Evolutionary conservation across 805 yeast species (phyloP).

Genomic region (Wickerhamomyces tratensis): DNA sequence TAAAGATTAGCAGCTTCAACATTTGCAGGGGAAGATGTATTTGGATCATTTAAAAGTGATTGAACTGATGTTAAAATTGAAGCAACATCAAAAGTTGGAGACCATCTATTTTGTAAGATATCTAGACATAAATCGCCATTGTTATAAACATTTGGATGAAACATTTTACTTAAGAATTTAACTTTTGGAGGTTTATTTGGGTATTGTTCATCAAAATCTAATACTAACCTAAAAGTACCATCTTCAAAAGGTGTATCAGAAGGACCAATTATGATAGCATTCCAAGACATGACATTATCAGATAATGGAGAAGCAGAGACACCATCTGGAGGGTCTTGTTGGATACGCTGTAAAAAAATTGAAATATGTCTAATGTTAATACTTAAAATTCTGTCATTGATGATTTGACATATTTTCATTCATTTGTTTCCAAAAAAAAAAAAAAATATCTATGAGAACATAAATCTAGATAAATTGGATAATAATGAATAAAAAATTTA

Average conservation of each 20-base stretch:
- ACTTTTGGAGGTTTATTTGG: slow-evolving; percentile 97
- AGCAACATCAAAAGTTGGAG: slow-evolving; percentile 96
- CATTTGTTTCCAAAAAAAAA: no score
- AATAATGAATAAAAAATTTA: no score
- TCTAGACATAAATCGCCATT: slow-evolving; percentile 93
- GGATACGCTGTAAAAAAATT: slow-evolving; percentile 78
- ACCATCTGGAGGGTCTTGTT: slow-evolving; percentile 97
- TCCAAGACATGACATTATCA: slow-evolving; percentile 97
- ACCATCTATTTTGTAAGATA: slow-evolving; percentile 95
- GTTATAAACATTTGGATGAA: slow-evolving; percentile 96
- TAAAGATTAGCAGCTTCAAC: slow-evolving; percentile 95
- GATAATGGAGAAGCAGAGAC: slow-evolving; percentile 96
- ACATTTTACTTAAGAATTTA: slow-evolving; percentile 87
- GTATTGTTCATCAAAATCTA: slow-evolving; percentile 93
- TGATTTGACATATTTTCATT: no score
- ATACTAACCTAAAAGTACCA: slow-evolving; percentile 80
- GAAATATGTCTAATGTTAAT: no score
- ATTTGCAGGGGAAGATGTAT: slow-evolving; percentile 93
- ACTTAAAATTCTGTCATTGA: no score
- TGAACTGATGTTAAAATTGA: slow-evolving; percentile 91
- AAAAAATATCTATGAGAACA: no score
- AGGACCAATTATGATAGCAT: slow-evolving; percentile 96
- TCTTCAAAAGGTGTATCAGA: slow-evolving; percentile 97
- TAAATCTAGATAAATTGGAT: no score
- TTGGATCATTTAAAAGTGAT: slow-evolving; percentile 88